Percentiles rank a stretch among this genome's conserved stretches.
Evolutionary conservation across 139 green algal genomes (phyloP).

Genomic region (Micromonas commoda): DNA sequence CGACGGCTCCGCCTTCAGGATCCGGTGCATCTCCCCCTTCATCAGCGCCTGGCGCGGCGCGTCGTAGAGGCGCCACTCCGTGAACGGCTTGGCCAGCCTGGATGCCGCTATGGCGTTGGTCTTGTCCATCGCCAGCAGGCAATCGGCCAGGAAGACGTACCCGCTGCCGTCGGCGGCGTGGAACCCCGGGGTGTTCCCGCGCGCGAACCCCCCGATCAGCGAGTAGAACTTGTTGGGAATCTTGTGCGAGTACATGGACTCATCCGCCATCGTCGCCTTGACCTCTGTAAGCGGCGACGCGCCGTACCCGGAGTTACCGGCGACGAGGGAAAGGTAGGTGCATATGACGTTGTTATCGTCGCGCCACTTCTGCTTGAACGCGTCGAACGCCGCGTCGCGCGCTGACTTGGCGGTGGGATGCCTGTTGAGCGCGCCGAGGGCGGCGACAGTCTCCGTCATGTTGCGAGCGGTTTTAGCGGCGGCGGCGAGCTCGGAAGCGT

Average conservation of each 20-base stretch:
- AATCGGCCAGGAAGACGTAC: conserved; percentile 86
- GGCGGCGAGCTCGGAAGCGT: conserved; percentile 23
- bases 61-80: conserved; percentile 78
- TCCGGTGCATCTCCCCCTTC: conserved; percentile 76
- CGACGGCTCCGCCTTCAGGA: conserved; percentile 43
- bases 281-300: not conserved
- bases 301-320: not conserved
- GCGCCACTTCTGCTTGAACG: not conserved
- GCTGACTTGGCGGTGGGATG: not conserved
- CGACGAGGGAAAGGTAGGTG: not conserved
- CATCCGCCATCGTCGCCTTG: not conserved
- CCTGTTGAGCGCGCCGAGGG: conserved; percentile 62
- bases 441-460: conserved; percentile 92
- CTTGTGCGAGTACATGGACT: not conserved
- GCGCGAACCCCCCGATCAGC: conserved; percentile 49
- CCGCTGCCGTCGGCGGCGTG: conserved; percentile 85
- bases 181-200: conserved; percentile 77
- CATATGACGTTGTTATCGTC: conserved; percentile 13
- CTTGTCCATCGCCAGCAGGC: conserved; percentile 60
- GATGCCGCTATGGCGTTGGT: conserved; percentile 54
- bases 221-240: conserved; percentile 16
- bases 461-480: conserved; percentile 61
- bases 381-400: not conserved
- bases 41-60: conserved; percentile 71
- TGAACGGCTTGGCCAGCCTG: conserved; percentile 74